These are phyloP conservation scores for Diaporthe sp. DNA, from an alignment of 2,329 filamentous ascomycete species.

Conservation along the genomic window DNA sequence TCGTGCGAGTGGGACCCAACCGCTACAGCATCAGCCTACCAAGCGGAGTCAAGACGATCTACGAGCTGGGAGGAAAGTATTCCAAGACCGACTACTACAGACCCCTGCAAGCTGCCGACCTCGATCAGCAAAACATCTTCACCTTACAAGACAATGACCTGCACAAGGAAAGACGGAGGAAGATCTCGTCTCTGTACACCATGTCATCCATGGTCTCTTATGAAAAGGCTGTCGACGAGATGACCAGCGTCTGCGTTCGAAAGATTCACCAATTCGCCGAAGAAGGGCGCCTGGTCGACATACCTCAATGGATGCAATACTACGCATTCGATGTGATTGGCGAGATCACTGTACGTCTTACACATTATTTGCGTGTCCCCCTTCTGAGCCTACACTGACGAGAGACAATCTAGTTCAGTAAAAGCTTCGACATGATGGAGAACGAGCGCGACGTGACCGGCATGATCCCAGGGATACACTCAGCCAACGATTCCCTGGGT, in stretches of 20 bases:
- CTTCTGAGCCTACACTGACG: background rate
- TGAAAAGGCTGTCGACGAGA: background rate
- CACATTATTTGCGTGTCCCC: no score
- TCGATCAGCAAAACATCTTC: constrained; percentile 9
- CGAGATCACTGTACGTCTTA: background rate
- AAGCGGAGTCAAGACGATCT: constrained; percentile 3
- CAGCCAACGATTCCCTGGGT: background rate
- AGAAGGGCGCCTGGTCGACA: background rate
- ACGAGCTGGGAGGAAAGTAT: constrained; percentile 8
- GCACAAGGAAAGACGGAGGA: background rate
- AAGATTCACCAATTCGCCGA: background rate
- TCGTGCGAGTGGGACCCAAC: background rate
- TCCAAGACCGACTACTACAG: constrained; percentile 11
- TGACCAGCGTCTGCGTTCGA: background rate
- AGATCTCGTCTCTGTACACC: background rate
- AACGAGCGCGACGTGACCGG: constrained; percentile 2
- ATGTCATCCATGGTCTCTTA: constrained; percentile 12
- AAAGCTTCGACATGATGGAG: constrained; percentile 14
- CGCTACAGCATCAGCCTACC: constrained; percentile 11
- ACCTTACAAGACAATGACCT: background rate
- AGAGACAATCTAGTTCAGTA: background rate
- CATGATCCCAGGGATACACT: background rate
- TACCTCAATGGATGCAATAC: constrained; percentile 14
- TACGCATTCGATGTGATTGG: constrained; percentile 4
- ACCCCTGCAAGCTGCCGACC: background rate